Evolutionary conservation across 208 protist genomes (phyloP).

Genomic region (Spongospora subterranea): DNA sequence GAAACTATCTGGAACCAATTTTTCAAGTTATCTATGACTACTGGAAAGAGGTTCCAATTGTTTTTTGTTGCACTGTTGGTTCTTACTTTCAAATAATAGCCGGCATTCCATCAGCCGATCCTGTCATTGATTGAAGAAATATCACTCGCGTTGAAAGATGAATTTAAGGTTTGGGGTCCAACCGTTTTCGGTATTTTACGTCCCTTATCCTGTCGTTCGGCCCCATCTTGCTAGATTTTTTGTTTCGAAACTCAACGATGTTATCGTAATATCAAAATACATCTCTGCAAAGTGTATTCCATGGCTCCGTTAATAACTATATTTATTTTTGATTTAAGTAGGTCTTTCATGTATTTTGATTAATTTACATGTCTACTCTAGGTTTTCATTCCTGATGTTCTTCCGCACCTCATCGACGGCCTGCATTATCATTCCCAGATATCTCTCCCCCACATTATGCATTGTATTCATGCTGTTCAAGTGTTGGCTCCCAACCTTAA

Average conservation of each 20-base stretch:
- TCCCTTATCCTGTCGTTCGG: not conserved
- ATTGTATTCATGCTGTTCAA: slow-evolving; percentile 54
- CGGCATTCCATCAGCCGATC: slow-evolving; percentile 68
- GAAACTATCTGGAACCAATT: slow-evolving; percentile 69
- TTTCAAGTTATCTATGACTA: slow-evolving; percentile 67
- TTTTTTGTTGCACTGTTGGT: slow-evolving; percentile 61
- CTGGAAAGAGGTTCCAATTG: slow-evolving; percentile 61
- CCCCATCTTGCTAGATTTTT: too few species aligned
- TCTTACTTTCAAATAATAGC: slow-evolving; percentile 1
- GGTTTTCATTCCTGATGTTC: slow-evolving; percentile 77
- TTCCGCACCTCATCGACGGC: slow-evolving; percentile 75
- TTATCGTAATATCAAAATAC: too few species aligned
- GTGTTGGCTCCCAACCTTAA: slow-evolving; percentile 83
- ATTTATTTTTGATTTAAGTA: too few species aligned
- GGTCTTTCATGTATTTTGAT: too few species aligned
- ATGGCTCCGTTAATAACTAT: too few species aligned
- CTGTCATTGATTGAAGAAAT: slow-evolving; percentile 84
- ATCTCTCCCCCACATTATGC: slow-evolving; percentile 58
- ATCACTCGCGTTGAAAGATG: slow-evolving; percentile 79
- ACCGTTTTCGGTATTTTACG: not conserved
- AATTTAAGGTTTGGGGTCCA: slow-evolving; percentile 80
- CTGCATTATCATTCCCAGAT: slow-evolving; percentile 57
- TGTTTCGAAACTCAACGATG: too few species aligned
- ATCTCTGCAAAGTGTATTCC: too few species aligned
- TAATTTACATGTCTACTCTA: not conserved